A percentile compares a stretch with the other conserved stretches of the same genome.
Evolutionary conservation across 441 rosid species (phyloP).

Genomic region (Adansonia gregorii): DNA sequence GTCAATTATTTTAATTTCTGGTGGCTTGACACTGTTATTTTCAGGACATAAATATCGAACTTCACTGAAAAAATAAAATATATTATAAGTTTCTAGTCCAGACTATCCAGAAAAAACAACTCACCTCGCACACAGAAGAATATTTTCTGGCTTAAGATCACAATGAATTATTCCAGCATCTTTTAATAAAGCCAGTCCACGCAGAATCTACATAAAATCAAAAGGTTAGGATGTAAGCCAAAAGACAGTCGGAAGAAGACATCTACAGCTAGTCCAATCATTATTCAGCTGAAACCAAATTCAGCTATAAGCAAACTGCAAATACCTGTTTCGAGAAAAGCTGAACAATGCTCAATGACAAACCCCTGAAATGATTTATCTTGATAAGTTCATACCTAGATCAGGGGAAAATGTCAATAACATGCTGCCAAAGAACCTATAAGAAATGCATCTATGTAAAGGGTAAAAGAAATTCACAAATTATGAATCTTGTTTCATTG

Average conservation of each 20-base stretch:
- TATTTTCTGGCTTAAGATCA: constrained; percentile 99
- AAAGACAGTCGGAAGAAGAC: neutral
- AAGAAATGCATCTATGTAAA: constrained; percentile 18
- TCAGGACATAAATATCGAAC: constrained; percentile 42
- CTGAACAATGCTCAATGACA: constrained; percentile 94
- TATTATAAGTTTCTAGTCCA: constrained; percentile 24
- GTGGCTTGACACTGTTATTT: constrained; percentile 78
- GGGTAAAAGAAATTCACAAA: constrained; percentile 25
- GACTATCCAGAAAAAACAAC: constrained; percentile 34
- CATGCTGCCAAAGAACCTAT: constrained; percentile 25
- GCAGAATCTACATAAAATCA: constrained; percentile 66
- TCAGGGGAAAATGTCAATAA: constrained; percentile 31
- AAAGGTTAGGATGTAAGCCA: constrained; percentile 17
- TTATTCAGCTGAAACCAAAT: constrained; percentile 17
- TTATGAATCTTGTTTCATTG: constrained; percentile 16
- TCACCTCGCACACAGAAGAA: constrained; percentile 94
- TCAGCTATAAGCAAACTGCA: constrained; percentile 27
- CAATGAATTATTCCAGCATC: constrained; percentile 98
- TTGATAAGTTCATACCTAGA: constrained; percentile 97
- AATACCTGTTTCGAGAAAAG: constrained; percentile 96
- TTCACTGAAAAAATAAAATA: constrained; percentile 28
- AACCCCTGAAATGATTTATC: constrained; percentile 91
- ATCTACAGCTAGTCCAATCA: constrained; percentile 7
- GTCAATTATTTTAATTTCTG: constrained; percentile 97
- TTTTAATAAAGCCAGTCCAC: constrained; percentile 86